Base-by-base conservation (phyloP, 306 rosid genomes). In the Vigna angularis region DNA sequence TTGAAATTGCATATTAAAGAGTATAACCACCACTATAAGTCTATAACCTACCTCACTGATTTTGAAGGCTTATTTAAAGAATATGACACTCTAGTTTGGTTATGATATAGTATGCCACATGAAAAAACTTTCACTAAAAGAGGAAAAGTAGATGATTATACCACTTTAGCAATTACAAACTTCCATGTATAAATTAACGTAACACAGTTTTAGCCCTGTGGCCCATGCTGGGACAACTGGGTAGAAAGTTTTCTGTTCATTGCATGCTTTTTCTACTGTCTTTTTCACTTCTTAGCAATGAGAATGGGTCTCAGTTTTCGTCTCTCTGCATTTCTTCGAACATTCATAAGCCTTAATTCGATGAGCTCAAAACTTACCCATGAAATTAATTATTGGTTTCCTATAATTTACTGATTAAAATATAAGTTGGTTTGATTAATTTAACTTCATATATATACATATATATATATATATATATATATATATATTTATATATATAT, bases 151-250 rank as follows among this genome's bases (percentile, higher is more conserved):
- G 48, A 36, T 30, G 66, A 72, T 73, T n/a, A 32, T 55, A 53
- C 30, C 9, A 57, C 38, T 34, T 80, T 7, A 53, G 57, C 20
- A 65, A 34, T 59, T 34, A 70, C 51, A 44, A 69, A 72, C 53
- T 79, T 36, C 9, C 52, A 66, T 64, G 77, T 18, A 34, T 15
- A 62, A 2, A 26, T 42, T 22, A 12, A 28, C 34, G 49, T 22
- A 71, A 13, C n/a, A 7, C 56, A 59, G 50, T 71, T 55, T 64
- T 77, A 45, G 70, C 8, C 22, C 5, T 4, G 40, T 64, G 75
- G 17, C 40, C 81, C 62, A 70, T 52, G 42, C 2, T 20, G 42
- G 79, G 82, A 72, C 79, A 71, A 20, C 22, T 20, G 22, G 22
- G 22, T 26, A 72, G 56, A 20, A 3, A 57, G 47, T 13, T 58